Base-by-base conservation (phyloP, 2,329 filamentous ascomycete genomes). In the Curvularia hawaiiensis region DNA sequence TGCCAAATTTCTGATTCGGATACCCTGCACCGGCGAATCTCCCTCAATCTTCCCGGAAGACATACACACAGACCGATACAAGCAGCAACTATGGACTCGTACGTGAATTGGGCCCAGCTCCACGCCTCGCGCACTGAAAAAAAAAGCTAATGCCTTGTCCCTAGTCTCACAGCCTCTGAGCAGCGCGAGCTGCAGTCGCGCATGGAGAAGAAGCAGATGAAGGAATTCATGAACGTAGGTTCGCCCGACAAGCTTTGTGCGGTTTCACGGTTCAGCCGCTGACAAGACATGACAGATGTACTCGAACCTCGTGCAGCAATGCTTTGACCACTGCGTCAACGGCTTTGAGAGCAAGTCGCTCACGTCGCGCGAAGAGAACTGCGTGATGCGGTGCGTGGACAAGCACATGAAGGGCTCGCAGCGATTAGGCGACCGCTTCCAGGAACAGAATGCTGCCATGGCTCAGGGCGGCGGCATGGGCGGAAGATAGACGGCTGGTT, bases 281-380 rank as follows among this genome's bases (percentile, higher is more conserved):
- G 51, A 48, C 33, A n/a, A 5, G 41, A 12, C 14, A 60, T 40
- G 16, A 12, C 65, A 89, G 86, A 88, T 88, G 82, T 89, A 89
- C 78, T 88, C 85, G 72, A 88, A 86, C 80, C 84, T 91, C 54
- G 90, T 92, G 71, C 89, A 92, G 78, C 86, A 89, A 80, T 99
- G 95, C 87, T 99, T 99, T 85, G 89, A 91, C 77, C 90, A 95
- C 79, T 99, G 95, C 84, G 87, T 99, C 80, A 94, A 93, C 79
- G 93, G 98, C 84, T 99, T 99, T 86, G 96, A 93, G 74, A 96
- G 92, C 81, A 98, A 98, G 83, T 91, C 92, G 48, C 87, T 99
- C 66, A 89, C 90, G 63, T 85, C 88, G 67, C 89, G 91, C 76
- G 95, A 99, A 82, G 90, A 90, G 74, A 89, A 90, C 77, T 99